A percentile compares a stretch with the other conserved stretches of the same genome.
phyloP scores from a whole-genome alignment of 169 alveolate species.

The Blepharisma undulans region DNA sequence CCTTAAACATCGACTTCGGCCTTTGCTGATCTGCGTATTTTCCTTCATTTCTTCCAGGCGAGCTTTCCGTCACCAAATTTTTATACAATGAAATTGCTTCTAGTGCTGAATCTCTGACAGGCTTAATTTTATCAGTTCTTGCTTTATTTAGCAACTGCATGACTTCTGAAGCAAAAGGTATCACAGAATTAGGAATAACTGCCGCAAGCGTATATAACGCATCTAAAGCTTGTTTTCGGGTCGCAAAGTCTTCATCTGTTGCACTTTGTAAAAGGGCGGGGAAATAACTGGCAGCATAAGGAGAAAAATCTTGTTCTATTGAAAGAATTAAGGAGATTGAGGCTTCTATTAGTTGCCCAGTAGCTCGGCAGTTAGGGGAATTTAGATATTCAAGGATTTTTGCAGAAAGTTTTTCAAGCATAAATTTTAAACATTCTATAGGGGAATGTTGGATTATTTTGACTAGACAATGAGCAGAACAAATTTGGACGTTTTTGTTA shows the following conservation, averaged over 20 bases:
- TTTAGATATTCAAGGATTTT: slow-evolving; percentile 32
- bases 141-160: slow-evolving; percentile 41
- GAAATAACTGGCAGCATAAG: slow-evolving; percentile 27
- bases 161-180: slow-evolving; percentile 47
- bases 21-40: background rate
- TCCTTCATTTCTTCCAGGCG: background rate
- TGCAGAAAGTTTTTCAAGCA: slow-evolving; percentile 32
- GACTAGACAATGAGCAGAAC: slow-evolving; percentile 46
- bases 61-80: background rate
- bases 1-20: slow-evolving; percentile 21
- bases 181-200: slow-evolving; percentile 32
- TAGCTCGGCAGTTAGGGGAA: slow-evolving; percentile 35
- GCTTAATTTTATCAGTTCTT: slow-evolving; percentile 56
- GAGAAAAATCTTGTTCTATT: slow-evolving; percentile 46
- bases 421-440: slow-evolving; percentile 35
- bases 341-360: slow-evolving; percentile 43
- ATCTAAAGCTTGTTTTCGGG: slow-evolving; percentile 54
- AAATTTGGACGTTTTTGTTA: slow-evolving; percentile 36
- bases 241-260: slow-evolving; percentile 46
- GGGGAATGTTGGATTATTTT: slow-evolving; percentile 59
- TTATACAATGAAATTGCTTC: slow-evolving; percentile 58
- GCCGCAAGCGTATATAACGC: slow-evolving; percentile 58
- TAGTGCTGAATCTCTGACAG: slow-evolving; percentile 57
- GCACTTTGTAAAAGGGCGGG: slow-evolving; percentile 45
- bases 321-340: slow-evolving; percentile 45